These are phyloP conservation scores for Lachancea quebecensis DNA, from an alignment of 805 yeast genomes.

Conservation along the genomic window DNA sequence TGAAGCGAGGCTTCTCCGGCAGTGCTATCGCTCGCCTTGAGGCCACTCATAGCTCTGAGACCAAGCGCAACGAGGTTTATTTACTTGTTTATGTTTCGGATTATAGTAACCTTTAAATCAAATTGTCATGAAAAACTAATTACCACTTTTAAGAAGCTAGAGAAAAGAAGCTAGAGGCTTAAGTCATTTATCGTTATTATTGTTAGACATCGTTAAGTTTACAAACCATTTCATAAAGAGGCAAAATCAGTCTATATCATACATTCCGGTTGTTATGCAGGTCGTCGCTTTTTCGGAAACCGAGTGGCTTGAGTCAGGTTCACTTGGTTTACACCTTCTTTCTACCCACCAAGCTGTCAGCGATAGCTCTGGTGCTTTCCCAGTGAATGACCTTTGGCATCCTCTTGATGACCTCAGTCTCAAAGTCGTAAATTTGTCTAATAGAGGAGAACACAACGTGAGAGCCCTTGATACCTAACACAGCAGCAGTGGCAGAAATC, in stretches of 20 bases:
- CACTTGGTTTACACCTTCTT: slow-evolving; percentile 25
- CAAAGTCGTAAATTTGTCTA: slow-evolving; percentile 73
- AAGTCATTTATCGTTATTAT: no score
- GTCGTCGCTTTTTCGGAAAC: slow-evolving; percentile 1
- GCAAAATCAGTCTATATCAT: slow-evolving; percentile 7
- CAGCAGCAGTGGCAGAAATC: slow-evolving; percentile 57
- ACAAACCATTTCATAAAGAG: slow-evolving; percentile 6
- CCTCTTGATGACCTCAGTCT: slow-evolving; percentile 73
- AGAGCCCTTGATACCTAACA: slow-evolving; percentile 75
- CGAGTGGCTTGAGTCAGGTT: neutral
- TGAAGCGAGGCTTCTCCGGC: neutral
- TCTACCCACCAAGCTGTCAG: slow-evolving; percentile 81
- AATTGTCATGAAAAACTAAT: no score
- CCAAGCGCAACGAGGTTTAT: no score
- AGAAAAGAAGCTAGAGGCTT: neutral
- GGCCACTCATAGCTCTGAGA: neutral
- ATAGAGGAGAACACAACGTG: slow-evolving; percentile 70
- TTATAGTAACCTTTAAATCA: no score
- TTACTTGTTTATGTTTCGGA: no score
- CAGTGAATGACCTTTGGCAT: slow-evolving; percentile 88
- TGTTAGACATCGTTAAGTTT: slow-evolving; percentile 6
- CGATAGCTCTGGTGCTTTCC: slow-evolving; percentile 65
- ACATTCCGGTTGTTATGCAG: slow-evolving; percentile 5
- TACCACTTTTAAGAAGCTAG: neutral
- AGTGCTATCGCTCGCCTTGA: neutral